Base-by-base conservation (phyloP, 208 protist genomes). In the Giardia muris region DNA sequence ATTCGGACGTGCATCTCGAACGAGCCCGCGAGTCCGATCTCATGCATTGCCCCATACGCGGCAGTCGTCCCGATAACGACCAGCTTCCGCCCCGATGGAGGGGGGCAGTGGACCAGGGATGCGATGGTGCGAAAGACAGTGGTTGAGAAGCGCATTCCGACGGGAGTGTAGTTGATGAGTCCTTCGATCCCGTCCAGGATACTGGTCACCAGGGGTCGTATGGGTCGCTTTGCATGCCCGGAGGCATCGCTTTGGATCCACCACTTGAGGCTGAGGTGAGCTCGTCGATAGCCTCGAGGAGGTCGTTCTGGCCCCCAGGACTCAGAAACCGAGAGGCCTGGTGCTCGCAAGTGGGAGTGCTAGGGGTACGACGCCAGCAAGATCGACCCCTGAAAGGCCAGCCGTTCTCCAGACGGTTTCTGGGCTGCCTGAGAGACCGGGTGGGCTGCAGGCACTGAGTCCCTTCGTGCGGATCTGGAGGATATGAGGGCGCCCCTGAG, bases 71-170 rank as follows among this genome's bases (percentile, higher is more conserved):
- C 86, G 44, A 92, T 47, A n/a, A n/a, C n/a, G n/a, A n/a, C n/a
- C n/a, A n/a, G n/a, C n/a, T n/a, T n/a, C n/a, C n/a, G n/a, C n/a
- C n/a, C n/a, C n/a, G n/a, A n/a, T n/a, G n/a, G 57, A 30, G 57
- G 76, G 48, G 92, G 39, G n/a, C 42, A 86, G 19, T 43, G 45
- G n/a, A 90, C 0, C 2, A 90, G 1, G 46, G 46, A 2, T 2
- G 89, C 39, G 0, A 90, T 19, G 42, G 97, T 95, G 94, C 99
- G 98, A 39, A 99, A 95, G 47, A 99, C 95, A 4, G 95, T 92
- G 94, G 99, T 99, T 46, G 97, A 98, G 96, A 99, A 99, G 47
- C 97, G 96, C 43, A 97, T 97, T 3, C 98, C 98, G 87, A 99
- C 96, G 57, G 96, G 95, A 10, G 97, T 97, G 93, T 98, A 99